Evolutionary conservation across 108 stramenopile genomes (phyloP), one percentile per base, ranked within the genome.

Genomic region (Fistulifera solaris): DNA sequence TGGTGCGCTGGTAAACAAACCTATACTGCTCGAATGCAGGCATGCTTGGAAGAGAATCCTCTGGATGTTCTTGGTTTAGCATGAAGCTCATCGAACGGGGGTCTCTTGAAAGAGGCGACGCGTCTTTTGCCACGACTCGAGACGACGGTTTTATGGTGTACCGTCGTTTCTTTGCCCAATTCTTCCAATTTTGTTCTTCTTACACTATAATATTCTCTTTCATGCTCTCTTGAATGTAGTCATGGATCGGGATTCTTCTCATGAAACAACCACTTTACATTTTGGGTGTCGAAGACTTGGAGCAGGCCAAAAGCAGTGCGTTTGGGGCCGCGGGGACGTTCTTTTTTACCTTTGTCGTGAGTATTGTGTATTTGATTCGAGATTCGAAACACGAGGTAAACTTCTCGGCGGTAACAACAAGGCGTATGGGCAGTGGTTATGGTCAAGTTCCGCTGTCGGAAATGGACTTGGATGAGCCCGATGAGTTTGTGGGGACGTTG

Each of bases 281-380:
- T 23, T 60, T 59, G 25, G 83, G 76, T 1, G 72, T 78, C 45
- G 60, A 68, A 15, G 62, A 78, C 67, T 38, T 52, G 22, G 68
- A 76, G 41, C n/a, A 68, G 12, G 65, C 70, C 27, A 76, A 78
- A 63, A 63, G 70, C 4, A 78, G 59, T 61, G 81, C 81, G 8
- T 78, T 76, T 60, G 81, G 81, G 28, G 81, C 81, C 17, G 76
- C 73, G 68, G 81, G 75, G 50, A 71, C 75, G 61, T 83, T 83
- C 52, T 62, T 75, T 46, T 66, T 78, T 56, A 66, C 72, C 28
- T 78, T 83, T 58, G 17, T 67, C 0, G 22, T 53, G 12, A 59
- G 63, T 8, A 53, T 62, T 2, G 48, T 59, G 15, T 48, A 31
- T 23, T 22, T 59, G 26, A 45, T 59, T 17, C 42, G 40, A 24